These are phyloP conservation scores for Solanum neorickii DNA, from an alignment of 257 asterid species.

Conservation along the genomic window DNA sequence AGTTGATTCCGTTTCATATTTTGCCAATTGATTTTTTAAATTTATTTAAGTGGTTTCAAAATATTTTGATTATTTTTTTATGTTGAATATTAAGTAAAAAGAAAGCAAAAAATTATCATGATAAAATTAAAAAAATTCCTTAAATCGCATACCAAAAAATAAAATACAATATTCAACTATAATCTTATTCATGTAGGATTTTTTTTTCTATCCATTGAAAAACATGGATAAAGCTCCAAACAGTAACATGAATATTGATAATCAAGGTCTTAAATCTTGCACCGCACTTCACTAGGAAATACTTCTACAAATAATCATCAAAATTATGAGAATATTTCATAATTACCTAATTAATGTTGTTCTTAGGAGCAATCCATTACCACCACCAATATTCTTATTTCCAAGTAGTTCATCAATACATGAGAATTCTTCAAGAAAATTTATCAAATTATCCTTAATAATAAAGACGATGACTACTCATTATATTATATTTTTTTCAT, in stretches of 20 bases:
- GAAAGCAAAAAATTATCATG: background rate
- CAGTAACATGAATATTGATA: background rate
- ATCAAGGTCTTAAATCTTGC: no score
- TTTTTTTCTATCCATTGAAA: background rate
- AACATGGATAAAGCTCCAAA: background rate
- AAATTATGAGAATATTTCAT: no score
- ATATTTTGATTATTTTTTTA: background rate
- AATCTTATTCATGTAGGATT: background rate
- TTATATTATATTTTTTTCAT: no score
- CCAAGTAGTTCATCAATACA: no score
- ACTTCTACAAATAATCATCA: no score
- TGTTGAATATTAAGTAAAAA: background rate
- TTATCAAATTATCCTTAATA: background rate
- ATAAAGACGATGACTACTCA: background rate
- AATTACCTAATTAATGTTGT: no score
- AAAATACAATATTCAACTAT: background rate
- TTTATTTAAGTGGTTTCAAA: background rate
- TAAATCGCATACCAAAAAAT: background rate
- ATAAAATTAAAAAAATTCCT: background rate
- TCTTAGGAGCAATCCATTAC: no score
- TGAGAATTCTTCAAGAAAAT: background rate
- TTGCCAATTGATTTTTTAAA: background rate
- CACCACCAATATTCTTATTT: no score
- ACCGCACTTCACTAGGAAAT: no score
- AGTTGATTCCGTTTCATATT: background rate